phyloP scores from a whole-genome alignment of 1,139 yeast genomes.

The Hyphopichia khmerensis region DNA sequence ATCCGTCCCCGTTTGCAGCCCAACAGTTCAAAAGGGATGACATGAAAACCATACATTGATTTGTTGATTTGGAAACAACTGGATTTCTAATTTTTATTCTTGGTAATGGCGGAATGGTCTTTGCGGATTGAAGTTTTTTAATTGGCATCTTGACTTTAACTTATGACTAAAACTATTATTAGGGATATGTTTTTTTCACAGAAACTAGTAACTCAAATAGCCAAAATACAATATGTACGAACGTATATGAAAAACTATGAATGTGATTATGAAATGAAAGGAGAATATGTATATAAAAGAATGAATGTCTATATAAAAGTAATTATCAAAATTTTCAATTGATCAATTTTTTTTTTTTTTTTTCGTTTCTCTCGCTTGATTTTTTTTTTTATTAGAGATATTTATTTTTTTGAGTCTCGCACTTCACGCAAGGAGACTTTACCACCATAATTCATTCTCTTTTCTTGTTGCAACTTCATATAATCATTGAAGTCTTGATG shows the following conservation, averaged over 20 bases:
- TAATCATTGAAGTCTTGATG: constrained; percentile 2
- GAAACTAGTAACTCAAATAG: too few relatives aligned
- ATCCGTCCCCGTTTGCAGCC: constrained; percentile 93
- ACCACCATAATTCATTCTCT: background rate
- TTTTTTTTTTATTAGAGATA: background rate
- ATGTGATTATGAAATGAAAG: background rate
- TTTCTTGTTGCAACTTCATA: background rate
- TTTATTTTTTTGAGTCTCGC: constrained; percentile 6
- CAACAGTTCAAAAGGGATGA: constrained; percentile 87
- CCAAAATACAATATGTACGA: too few relatives aligned
- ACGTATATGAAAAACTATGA: too few relatives aligned
- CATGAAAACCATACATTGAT: constrained; percentile 80
- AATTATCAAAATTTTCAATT: background rate
- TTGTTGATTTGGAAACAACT: constrained; percentile 53
- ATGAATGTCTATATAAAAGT: background rate
- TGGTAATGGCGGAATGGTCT: constrained; percentile 68
- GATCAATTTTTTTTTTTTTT: background rate
- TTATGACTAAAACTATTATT: background rate
- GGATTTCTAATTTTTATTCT: constrained; percentile 71
- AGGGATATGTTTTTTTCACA: too few relatives aligned
- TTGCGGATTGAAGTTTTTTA: constrained; percentile 18
- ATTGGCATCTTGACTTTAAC: constrained; percentile 7
- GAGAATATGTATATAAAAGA: background rate
- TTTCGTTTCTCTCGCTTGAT: background rate
- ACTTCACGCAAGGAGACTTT: constrained; percentile 1